Base-by-base conservation (phyloP, 805 yeast species). In the Lipomyces kockii region DNA sequence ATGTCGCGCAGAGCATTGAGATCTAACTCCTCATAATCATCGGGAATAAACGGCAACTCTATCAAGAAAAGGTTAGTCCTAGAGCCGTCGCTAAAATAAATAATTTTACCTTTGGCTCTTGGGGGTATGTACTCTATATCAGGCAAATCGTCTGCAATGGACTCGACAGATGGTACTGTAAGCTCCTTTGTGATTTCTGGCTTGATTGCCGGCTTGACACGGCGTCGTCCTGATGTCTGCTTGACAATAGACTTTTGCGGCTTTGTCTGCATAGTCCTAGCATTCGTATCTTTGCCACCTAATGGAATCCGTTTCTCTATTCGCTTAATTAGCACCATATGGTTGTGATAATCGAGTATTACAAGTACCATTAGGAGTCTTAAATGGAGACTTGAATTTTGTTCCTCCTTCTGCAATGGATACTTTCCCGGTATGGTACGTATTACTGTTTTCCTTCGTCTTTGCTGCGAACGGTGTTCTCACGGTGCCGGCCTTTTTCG, bases 201-300 rank as follows among this genome's bases (percentile, higher is more conserved):
- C 32, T 27, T 27, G 5, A 46, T 46, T 5, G 20, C n/a, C 32
- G 11, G 49, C 27, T 57, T 51, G 17, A 34, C 46, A 6, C 61
- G 61, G 20, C 65, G 49, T 34, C 61, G 29, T 2, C 49, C 53
- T 17, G 65, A 62, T 6, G 56, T 57, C 12, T 6, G 52, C 20
- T 52, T 29, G 25, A 8, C 20, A 32, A 43, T 6, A 7, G 61
- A 1, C 20, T 57, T 62, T 22, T 22, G 27, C 5, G 51, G 29
- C 22, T 29, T 27, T 20, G 25, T 22, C 29, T 27, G n/a, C 17
- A 43, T 22, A 17, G 63, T 53, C 35, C 66, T 53, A 25, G 66
- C 62, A 61, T 71, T 71, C 25, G 73, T 66, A 35, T 71, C 74
- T 55, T 71, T 71, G 43, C 74, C 74, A 14, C 74, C 74, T 20